phyloP scores from a whole-genome alignment of 208 protist species.

The Vickermania ingenoplastis region DNA sequence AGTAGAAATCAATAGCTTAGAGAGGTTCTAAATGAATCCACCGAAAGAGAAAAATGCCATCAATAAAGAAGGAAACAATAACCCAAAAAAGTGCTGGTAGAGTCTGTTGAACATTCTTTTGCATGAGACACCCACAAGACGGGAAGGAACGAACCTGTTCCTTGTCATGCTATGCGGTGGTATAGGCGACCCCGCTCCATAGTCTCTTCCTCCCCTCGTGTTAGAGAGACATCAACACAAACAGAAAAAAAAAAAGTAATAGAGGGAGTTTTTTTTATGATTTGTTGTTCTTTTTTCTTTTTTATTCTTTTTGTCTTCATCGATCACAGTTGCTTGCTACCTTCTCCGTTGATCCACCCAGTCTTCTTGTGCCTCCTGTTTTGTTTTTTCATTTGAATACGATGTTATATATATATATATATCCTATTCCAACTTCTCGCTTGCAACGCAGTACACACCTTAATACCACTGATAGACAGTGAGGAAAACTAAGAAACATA shows the following conservation, averaged over 20 bases:
- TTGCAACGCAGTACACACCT: neutral
- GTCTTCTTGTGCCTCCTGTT: neutral
- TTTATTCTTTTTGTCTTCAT: too few relatives aligned
- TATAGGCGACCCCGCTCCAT: neutral
- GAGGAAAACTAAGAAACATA: too few relatives aligned
- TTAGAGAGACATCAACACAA: too few relatives aligned
- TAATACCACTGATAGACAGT: neutral
- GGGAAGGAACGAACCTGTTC: neutral
- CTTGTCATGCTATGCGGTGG: neutral
- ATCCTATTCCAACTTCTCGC: too few relatives aligned
- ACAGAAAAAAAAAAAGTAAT: constrained; percentile 1
- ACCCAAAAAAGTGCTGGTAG: neutral
- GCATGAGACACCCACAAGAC: neutral
- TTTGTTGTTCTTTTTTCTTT: too few relatives aligned
- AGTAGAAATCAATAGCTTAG: too few relatives aligned
- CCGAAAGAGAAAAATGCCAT: too few relatives aligned
- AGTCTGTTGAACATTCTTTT: neutral
- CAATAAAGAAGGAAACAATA: neutral
- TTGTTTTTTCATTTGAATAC: neutral
- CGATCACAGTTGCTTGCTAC: neutral
- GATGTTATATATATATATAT: neutral
- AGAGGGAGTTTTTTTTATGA: too few relatives aligned
- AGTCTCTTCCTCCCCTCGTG: too few relatives aligned
- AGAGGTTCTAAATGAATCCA: too few relatives aligned
- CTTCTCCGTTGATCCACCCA: neutral